Base-by-base conservation (phyloP, 192 early-diverging fungal genomes). In the Thoreauomyces humboldtii region DNA sequence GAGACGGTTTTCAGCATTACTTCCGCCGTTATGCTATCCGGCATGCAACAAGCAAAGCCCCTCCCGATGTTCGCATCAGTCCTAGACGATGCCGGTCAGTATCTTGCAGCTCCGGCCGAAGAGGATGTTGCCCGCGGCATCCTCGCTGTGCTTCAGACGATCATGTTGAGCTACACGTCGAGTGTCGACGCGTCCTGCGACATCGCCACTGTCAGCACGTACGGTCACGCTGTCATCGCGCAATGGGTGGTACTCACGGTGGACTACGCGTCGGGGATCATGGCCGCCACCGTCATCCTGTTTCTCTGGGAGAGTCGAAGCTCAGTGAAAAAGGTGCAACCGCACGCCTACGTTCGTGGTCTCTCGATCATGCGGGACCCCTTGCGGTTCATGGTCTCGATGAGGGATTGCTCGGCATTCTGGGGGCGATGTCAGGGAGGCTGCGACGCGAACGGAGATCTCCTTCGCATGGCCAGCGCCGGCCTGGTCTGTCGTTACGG, bases 401-500 rank as follows among this genome's bases (percentile, higher is more conserved):
- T 60, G 59, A 15, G 32, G 29, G 59, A 60, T 33, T 60, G 59
- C 43, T 2, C 4, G 9, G 59, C 41, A 2, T 60, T 60, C 19
- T 60, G 59, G 59, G 41, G 19, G 3, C 37, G 59, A 22, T 19
- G 25, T 31, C 42, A 38, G 3, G 59, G 59, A 25, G 59, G 59
- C 4, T 60, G 59, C 32, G 59, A 60, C 28, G 59, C 59, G 6
- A 60, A 25, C 32, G 59, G 59, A 5, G 59, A 60, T 29, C 59
- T 60, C 12, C 43, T 60, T 2, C 37, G 38, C 2, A 31, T 17
- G 2, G 59, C 59, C 42, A 43, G 38, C 5, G 37, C 59, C 19
- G 59, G 59, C 19, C 32, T 60, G 59, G 28, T 60, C 4, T 60
- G 59, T 43, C 42, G 46, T 27, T 60, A 60, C 21, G 59, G 59